Percentiles rank a stretch among this genome's conserved stretches.
Evolutionary conservation across 331 rosid species (phyloP).

Genomic region (Cydonia oblonga): DNA sequence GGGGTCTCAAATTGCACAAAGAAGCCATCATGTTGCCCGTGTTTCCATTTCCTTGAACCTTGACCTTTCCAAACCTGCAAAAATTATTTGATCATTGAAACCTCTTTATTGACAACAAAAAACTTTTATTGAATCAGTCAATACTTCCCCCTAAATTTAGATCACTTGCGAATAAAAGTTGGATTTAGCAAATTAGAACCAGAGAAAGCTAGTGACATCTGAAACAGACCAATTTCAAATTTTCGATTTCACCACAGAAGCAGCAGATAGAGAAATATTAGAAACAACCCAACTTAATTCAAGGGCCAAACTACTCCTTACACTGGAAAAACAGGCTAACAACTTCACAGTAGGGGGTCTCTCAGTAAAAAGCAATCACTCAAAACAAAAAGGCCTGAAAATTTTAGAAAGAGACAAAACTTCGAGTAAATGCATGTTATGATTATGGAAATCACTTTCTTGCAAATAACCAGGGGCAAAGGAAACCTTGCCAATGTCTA

Average conservation of each 20-base stretch:
- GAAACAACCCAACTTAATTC: neutral
- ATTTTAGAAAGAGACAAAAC: neutral
- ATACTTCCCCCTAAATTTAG: neutral
- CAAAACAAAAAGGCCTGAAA: neutral
- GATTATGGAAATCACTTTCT: slow-evolving; percentile 21
- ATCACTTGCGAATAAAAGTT: neutral
- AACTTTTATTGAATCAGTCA: slow-evolving; percentile 1
- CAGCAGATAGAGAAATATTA: neutral
- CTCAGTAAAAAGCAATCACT: slow-evolving; percentile 10
- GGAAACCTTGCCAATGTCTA: slow-evolving; percentile 12
- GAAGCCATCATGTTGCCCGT: slow-evolving; percentile 85
- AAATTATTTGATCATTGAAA: slow-evolving; percentile 3
- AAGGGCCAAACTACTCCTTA: neutral
- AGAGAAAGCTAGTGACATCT: neutral
- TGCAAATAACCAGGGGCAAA: slow-evolving; percentile 14
- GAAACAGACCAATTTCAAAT: neutral
- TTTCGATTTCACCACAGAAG: neutral
- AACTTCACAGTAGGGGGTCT: neutral
- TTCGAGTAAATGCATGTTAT: slow-evolving; percentile 5
- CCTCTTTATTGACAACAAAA: neutral
- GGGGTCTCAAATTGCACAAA: slow-evolving; percentile 86
- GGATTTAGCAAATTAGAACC: neutral
- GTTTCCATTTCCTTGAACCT: slow-evolving; percentile 90
- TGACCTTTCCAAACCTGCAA: slow-evolving; percentile 95
- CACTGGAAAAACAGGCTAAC: neutral